Evolutionary conservation across 2,329 filamentous ascomycete genomes (phyloP).

Genomic region (Parafenestella ontariensis): DNA sequence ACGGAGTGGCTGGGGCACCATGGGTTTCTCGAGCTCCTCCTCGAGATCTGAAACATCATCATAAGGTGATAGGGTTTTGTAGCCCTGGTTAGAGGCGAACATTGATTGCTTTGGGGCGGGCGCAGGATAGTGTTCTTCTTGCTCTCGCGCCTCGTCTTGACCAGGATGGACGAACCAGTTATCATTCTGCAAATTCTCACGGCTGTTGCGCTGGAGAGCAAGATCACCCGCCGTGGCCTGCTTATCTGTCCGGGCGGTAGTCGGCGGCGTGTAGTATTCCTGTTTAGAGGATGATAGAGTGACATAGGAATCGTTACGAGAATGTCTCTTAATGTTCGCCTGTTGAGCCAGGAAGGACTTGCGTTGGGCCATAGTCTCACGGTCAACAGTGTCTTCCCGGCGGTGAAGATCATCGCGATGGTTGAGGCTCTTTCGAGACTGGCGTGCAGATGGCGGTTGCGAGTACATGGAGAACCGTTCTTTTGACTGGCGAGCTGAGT

Average conservation of each 20-base stretch:
- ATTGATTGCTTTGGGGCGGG: constrained; percentile 27
- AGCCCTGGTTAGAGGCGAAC: constrained; percentile 39
- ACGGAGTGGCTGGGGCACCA: constrained; percentile 52
- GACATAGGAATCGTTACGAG: constrained; percentile 35
- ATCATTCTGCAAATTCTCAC: constrained; percentile 50
- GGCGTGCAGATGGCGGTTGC: constrained; percentile 43
- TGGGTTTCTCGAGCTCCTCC: constrained; percentile 30
- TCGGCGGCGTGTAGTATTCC: constrained; percentile 38
- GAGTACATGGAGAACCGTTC: constrained; percentile 55
- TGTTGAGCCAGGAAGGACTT: constrained; percentile 44
- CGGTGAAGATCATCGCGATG: constrained; percentile 39
- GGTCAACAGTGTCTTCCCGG: constrained; percentile 32
- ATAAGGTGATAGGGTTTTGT: constrained; percentile 35
- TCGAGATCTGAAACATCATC: constrained; percentile 39
- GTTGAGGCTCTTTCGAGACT: constrained; percentile 49
- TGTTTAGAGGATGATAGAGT: constrained; percentile 36
- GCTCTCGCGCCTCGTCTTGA: constrained; percentile 19
- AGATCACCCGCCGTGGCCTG: constrained; percentile 34
- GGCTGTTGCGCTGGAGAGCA: constrained; percentile 35
- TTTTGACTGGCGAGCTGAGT: constrained; percentile 62
- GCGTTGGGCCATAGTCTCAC: constrained; percentile 42
- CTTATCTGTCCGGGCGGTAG: constrained; percentile 24
- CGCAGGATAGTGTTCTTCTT: constrained; percentile 15
- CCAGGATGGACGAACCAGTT: constrained; percentile 57
- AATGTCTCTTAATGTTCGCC: constrained; percentile 42